Percentiles rank a stretch among this genome's conserved stretches.
phyloP scores from a whole-genome alignment of 2,329 filamentous ascomycete species.

The Colletotrichum shisoi region DNA sequence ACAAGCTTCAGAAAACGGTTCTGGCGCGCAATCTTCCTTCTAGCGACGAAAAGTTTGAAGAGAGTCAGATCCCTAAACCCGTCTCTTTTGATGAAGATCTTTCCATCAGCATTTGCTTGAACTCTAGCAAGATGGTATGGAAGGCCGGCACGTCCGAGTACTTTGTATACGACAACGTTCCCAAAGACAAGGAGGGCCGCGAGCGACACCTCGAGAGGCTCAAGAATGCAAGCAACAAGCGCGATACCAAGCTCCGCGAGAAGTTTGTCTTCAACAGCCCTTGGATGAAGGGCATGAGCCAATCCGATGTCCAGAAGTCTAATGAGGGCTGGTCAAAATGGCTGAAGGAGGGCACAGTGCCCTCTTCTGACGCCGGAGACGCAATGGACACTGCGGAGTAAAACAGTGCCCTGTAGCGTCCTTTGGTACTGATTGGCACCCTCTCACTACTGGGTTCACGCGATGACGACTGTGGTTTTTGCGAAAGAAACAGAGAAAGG shows the following conservation, averaged over 20 bases:
- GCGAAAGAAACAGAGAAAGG: conserved; percentile 3
- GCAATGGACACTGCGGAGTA: conserved; percentile 42
- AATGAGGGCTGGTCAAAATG: conserved; percentile 70
- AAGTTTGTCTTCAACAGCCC: conserved; percentile 84
- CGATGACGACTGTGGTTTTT: conserved; percentile 1
- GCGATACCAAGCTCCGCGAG: conserved; percentile 74
- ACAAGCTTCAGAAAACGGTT: conserved; percentile 72
- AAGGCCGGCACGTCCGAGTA: conserved; percentile 74
- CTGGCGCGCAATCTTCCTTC: conserved; percentile 74
- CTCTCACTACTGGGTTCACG: not conserved
- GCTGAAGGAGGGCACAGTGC: conserved; percentile 58
- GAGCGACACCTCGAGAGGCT: conserved; percentile 56
- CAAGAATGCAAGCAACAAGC: conserved; percentile 65
- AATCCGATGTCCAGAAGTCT: conserved; percentile 76
- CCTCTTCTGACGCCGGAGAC: conserved; percentile 46
- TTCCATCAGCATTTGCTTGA: conserved; percentile 76
- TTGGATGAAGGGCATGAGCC: conserved; percentile 80
- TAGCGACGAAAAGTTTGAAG: conserved; percentile 68
- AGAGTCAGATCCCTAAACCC: conserved; percentile 67
- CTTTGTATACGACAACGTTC: conserved; percentile 73
- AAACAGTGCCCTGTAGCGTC: not conserved
- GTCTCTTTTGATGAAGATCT: conserved; percentile 72
- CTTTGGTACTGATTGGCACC: not conserved
- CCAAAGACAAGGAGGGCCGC: conserved; percentile 72
- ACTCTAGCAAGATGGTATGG: conserved; percentile 82